These are phyloP conservation scores for Debaryomyces hansenii DNA, from an alignment of 805 yeast genomes.

Conservation along the genomic window DNA sequence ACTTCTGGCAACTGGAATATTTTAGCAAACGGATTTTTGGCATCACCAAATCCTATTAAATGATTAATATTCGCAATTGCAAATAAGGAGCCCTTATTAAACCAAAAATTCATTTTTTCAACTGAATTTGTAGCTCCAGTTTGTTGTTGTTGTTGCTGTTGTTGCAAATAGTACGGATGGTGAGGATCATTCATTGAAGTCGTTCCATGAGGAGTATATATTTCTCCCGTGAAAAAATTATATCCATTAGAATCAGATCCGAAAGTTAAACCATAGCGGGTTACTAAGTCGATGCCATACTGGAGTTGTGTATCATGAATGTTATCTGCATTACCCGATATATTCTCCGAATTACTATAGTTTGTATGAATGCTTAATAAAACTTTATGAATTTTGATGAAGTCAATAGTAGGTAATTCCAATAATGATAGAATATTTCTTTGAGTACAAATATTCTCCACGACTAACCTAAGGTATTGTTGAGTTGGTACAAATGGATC, in stretches of 20 bases:
- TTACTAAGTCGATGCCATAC: conserved; percentile 59
- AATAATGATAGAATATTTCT: conserved; percentile 57
- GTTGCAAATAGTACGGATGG: conserved; percentile 30
- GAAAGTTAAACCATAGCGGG: conserved; percentile 64
- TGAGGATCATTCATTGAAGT: conserved; percentile 29
- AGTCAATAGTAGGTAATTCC: conserved; percentile 60
- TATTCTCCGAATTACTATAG: conserved; percentile 7
- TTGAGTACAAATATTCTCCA: conserved; percentile 74
- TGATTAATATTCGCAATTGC: conserved; percentile 77
- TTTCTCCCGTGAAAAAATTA: conserved; percentile 55
- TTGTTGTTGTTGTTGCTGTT: conserved; percentile 18
- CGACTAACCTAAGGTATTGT: conserved; percentile 73
- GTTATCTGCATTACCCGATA: conserved; percentile 16
- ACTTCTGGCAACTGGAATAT: conserved; percentile 72
- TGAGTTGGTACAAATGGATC: conserved; percentile 85
- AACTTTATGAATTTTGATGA: conserved; percentile 67
- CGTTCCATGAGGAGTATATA: conserved; percentile 35
- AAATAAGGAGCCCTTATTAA: conserved; percentile 71
- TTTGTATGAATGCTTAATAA: conserved; percentile 52
- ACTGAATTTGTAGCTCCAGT: conserved; percentile 27
- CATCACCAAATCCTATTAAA: conserved; percentile 75
- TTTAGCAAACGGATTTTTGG: conserved; percentile 73
- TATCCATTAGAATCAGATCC: conserved; percentile 66
- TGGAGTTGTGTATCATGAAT: conserved; percentile 48
- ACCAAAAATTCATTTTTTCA: conserved; percentile 67